Evolutionary conservation across 495 filamentous ascomycete genomes (phyloP).

Genomic region (Annulohypoxylon stygium): DNA sequence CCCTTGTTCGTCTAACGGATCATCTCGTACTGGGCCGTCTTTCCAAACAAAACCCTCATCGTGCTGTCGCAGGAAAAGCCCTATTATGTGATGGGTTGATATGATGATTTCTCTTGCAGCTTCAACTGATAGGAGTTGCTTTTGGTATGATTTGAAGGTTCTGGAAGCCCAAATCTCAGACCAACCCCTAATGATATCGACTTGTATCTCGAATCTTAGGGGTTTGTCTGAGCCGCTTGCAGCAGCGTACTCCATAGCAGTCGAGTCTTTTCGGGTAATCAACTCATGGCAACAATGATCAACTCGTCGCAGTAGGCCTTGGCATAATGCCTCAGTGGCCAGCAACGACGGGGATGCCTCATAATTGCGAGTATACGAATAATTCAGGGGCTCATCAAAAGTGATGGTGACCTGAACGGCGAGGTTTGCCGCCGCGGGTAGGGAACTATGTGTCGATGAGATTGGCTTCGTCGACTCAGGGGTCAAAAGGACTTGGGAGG

Average conservation of each 20-base stretch:
- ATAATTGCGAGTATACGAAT: constrained; percentile 58
- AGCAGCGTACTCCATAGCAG: constrained; percentile 55
- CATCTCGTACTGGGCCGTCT: constrained; percentile 55
- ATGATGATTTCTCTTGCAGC: constrained; percentile 58
- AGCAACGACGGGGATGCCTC: constrained; percentile 55
- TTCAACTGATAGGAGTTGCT: constrained; percentile 56
- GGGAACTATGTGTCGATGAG: constrained; percentile 32
- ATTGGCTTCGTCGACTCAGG: constrained; percentile 31
- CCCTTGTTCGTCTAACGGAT: constrained; percentile 45
- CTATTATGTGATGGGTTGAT: constrained; percentile 59
- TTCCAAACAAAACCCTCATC: constrained; percentile 60
- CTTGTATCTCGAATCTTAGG: constrained; percentile 59
- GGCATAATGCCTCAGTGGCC: constrained; percentile 56
- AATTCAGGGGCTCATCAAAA: constrained; percentile 60
- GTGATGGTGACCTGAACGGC: constrained; percentile 59
- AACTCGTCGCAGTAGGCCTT: constrained; percentile 60
- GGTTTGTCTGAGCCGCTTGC: constrained; percentile 57
- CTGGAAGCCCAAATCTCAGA: constrained; percentile 59
- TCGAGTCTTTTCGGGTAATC: constrained; percentile 62
- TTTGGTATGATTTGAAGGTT: constrained; percentile 61
- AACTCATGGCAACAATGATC: constrained; percentile 63
- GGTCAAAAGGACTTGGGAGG: constrained; percentile 17
- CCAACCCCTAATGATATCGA: constrained; percentile 56
- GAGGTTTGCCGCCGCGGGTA: constrained; percentile 44
- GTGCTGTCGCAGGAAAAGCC: constrained; percentile 60